Evolutionary conservation across 805 yeast species (phyloP).

Genomic region (Candida tammaniensis): DNA sequence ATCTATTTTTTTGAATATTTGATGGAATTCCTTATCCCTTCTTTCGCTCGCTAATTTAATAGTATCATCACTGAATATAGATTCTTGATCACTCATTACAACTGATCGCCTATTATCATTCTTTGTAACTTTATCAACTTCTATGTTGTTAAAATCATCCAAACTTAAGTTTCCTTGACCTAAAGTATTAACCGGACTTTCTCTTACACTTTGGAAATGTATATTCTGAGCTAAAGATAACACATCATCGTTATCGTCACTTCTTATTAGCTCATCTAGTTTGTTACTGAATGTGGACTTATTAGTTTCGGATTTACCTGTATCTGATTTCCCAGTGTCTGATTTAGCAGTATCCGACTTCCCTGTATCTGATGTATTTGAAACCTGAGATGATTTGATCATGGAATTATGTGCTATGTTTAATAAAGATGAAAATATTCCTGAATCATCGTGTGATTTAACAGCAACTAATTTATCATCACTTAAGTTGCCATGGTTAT

Average conservation of each 20-base stretch:
- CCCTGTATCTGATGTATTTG: conserved; percentile 1
- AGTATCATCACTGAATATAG: conserved; percentile 8
- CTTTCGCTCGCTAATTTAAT: conserved; percentile 43
- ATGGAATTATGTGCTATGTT: conserved; percentile 50
- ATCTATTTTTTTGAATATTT: conserved; percentile 52
- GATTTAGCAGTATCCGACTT: background rate
- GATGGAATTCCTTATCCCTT: conserved; percentile 60
- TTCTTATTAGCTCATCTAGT: conserved; percentile 10
- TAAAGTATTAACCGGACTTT: conserved; percentile 44
- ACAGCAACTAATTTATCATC: background rate
- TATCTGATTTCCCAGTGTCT: conserved; percentile 1
- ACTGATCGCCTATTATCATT: background rate
- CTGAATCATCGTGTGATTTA: conserved; percentile 13
- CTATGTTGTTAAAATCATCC: conserved; percentile 14
- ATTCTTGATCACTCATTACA: conserved; percentile 7
- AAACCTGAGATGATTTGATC: conserved; percentile 14
- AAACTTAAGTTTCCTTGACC: conserved; percentile 46
- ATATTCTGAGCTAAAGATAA: conserved; percentile 22
- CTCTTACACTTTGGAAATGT: conserved; percentile 46
- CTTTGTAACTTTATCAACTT: conserved; percentile 1
- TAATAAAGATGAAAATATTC: conserved; percentile 43
- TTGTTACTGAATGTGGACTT: conserved; percentile 13
- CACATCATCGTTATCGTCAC: conserved; percentile 3
- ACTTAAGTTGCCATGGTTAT: background rate
- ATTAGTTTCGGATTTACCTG: background rate